Base-by-base conservation (phyloP, 345 rosid species). In the Cochlearia excelsa region DNA sequence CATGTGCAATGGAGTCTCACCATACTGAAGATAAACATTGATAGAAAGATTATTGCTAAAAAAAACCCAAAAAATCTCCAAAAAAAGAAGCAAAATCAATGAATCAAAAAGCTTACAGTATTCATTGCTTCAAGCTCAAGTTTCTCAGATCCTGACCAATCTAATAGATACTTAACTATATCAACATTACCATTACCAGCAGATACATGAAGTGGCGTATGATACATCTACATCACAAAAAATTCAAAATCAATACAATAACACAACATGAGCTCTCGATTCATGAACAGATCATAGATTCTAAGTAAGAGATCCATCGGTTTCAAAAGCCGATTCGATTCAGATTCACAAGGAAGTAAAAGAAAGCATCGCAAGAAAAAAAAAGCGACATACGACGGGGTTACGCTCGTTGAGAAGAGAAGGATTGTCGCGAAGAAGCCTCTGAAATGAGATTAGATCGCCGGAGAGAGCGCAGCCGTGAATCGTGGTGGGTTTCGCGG, bases 1-100 rank as follows among this genome's bases (percentile, higher is more conserved):
- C 97, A 94, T 94, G 73, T 94, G 99, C 82, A 94, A 78, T 5
- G 99, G 97, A 72, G 97, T 94, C 74, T 94, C 99, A 59, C 99
- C 99, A 69, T 87, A 90, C 99, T 94, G 74, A 77, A 63, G 26
- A 45, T 5, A 2, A 33, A 7, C 3, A 11, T 51, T 26, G 28
- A 44, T 11, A 31, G 16, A 56, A 3, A 46, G 28, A 69, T 51
- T 34, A 60, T 35, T 53, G 46, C 40, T 16, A 16, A 16, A 16
- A 16, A 16, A 16, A 16, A 16, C 23, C 23, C 23, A 16, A 16
- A 65, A 46, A 33, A 38, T 8, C 42, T 57, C 42, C 5, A 5
- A 46, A 4, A 30, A 23, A 51, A 49, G 51, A 26, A 41, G 53
- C 23, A 54, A 26, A 26, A 26, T 0, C 5, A 2, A 40, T 10